Base-by-base conservation (phyloP, 805 yeast species). In the Metschnikowia lunata region DNA sequence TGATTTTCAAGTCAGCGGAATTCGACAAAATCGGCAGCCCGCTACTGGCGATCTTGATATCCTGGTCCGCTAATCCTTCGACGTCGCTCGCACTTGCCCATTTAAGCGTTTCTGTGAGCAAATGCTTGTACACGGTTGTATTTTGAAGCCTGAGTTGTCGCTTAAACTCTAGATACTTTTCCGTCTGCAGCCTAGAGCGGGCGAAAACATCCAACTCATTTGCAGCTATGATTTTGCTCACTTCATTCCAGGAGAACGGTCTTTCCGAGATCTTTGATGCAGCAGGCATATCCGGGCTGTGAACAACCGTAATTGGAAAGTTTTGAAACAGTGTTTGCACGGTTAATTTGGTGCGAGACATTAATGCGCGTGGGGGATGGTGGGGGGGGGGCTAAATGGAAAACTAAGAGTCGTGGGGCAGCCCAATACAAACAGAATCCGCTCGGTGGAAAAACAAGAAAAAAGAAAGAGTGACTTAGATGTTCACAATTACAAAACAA, bases 161-260 rank as follows among this genome's bases (percentile, higher is more conserved):
- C 53, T 80, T 81, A 57, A 77, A 80, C 7, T 52, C 55, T 9
- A 62, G 57, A 53, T 84, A 83, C 41, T 57, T 56, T 4, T 63
- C 60, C n/a, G 78, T 66, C 30, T 65, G 69, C 26, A 55, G 63
- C 11, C 62, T 59, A 6, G 79, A 71, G 50, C 90, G 66, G 37
- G 78, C 76, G 40, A 82, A 64, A 26, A 57, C 54, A 31, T 74
- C 75, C 34, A 82, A 64, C 35, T 69, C 62, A 44, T 78, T 78
- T 7, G 62, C 47, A 0, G 46, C 46, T 3, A 80, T 65, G 18
- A 75, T 63, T 9, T 62, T 49, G 31, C 57, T 51, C 8, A 72
- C 65, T 36, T 72, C 69, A 8, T 58, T 57, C 82, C 85, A 81
- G 3, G 69, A 54, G 50, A 76, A 72, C 2, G 80, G 78, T 13